Base-by-base conservation (phyloP, 352 stramenopile species). In the Phytophthora boehmeriae region DNA sequence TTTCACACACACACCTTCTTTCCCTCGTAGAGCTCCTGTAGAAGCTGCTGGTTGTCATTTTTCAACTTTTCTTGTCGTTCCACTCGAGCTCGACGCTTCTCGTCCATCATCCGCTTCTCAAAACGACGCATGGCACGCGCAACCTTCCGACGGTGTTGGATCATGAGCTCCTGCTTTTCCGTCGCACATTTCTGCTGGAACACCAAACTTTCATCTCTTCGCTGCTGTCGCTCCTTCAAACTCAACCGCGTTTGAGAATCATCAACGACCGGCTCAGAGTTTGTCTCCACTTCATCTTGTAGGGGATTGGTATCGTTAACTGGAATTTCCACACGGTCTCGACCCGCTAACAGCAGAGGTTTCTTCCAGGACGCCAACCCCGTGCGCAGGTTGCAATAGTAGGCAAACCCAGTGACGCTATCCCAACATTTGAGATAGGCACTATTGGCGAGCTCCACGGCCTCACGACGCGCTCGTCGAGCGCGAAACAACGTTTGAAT, bases 391-490 rank as follows among this genome's bases (percentile, higher is more conserved):
- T 88, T 88, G 54, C 56, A 81, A 47, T 82, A 85, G 54, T 85
- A 88, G 5, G 59, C 66, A 2, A 80, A 63, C 22, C 75, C 72
- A 44, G 54, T 78, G 22, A 66, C 53, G 2, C 60, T 43, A 44
- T 88, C 78, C 49, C 65, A 78, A 56, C 75, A 88, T 59, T 85
- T 82, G 16, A 75, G 54, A 34, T 88, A 88, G 16, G 69, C 16
- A 20, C 59, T 54, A 2, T 65, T 66, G 13, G 71, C 78, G 9
- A 77, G 25, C 8, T 68, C 56, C 25, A 67, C 62, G 1, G 51
- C 62, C 20, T 64, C 38, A 17, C 68, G 71, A 10, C 75, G 62
- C 23, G 71, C 71, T 25, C 69, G 57, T 25, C 69, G 68, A 0
- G 53, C 54, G 42, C 71, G 65, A 42, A 79, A 66, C 14, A 78